A percentile compares a stretch with the other conserved stretches of the same genome.
phyloP scores from a whole-genome alignment of 2,329 filamentous ascomycete genomes.

The Amesomyces nigricolor region DNA sequence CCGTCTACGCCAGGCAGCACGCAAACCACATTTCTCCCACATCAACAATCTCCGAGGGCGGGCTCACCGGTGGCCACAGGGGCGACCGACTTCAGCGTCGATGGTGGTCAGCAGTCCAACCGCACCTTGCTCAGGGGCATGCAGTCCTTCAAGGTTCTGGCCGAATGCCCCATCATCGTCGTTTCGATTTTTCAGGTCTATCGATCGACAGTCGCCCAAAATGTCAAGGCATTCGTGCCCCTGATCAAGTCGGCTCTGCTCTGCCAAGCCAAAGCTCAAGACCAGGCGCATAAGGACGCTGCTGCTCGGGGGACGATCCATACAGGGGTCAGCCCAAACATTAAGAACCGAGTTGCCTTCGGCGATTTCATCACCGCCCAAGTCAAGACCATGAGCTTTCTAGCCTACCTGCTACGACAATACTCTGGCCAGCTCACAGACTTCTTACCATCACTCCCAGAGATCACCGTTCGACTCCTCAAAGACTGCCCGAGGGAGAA shows the following conservation, averaged over 20 bases:
- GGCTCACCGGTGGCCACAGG: slow-evolving; percentile 82
- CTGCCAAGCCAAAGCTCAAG: slow-evolving; percentile 86
- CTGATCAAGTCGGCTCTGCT: slow-evolving; percentile 86
- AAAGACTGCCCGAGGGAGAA: slow-evolving; percentile 95
- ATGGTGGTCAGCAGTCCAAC: slow-evolving; percentile 71
- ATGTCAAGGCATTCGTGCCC: slow-evolving; percentile 88
- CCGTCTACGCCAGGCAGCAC: slow-evolving; percentile 63
- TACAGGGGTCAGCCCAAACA: slow-evolving; percentile 85
- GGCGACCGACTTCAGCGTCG: slow-evolving; percentile 67
- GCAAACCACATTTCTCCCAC: slow-evolving; percentile 63
- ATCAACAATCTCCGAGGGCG: slow-evolving; percentile 64
- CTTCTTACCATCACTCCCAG: slow-evolving; percentile 78
- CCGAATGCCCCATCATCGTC: slow-evolving; percentile 97
- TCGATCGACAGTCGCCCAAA: slow-evolving; percentile 68
- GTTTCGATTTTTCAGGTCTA: slow-evolving; percentile 97
- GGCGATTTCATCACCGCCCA: slow-evolving; percentile 97
- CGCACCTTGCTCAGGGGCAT: slow-evolving; percentile 84
- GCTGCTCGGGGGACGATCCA: slow-evolving; percentile 75
- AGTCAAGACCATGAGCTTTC: slow-evolving; percentile 98
- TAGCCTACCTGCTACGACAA: slow-evolving; percentile 85
- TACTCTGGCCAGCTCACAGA: slow-evolving; percentile 83
- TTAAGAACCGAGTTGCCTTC: slow-evolving; percentile 89
- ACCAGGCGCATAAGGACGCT: slow-evolving; percentile 84
- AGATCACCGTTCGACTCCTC: slow-evolving; percentile 82
- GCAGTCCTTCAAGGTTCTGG: slow-evolving; percentile 98